Conservation (phyloP, 1,139 yeast species). For the Blastobotrys indianensis region DNA sequence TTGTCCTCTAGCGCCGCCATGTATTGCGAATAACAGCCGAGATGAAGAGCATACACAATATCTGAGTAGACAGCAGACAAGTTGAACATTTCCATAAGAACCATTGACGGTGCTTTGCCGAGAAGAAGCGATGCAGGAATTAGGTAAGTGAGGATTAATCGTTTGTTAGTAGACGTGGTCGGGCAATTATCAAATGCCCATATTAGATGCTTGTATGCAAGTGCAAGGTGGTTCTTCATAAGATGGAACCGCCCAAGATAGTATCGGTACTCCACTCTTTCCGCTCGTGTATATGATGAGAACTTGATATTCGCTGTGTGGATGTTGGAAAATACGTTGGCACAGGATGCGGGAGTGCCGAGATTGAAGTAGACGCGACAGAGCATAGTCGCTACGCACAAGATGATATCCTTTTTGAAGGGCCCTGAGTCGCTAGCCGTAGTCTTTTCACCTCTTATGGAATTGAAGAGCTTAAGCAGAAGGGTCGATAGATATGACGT, state of each 20-base stretch:
- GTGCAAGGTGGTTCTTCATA: slow-evolving; percentile 51
- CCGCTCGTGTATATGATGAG: slow-evolving; percentile 42
- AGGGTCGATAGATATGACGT: slow-evolving; percentile 48
- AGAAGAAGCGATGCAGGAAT: slow-evolving; percentile 44
- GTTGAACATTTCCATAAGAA: slow-evolving; percentile 22
- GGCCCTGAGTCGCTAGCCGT: slow-evolving; percentile 36
- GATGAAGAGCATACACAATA: slow-evolving; percentile 24
- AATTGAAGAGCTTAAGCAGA: slow-evolving; percentile 56
- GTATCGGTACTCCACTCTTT: slow-evolving; percentile 61
- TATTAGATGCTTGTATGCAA: slow-evolving; percentile 51
- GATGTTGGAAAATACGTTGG: slow-evolving; percentile 70
- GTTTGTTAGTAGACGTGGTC: slow-evolving; percentile 32
- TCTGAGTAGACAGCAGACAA: slow-evolving; percentile 28
- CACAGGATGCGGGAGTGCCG: slow-evolving; percentile 61
- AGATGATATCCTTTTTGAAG: slow-evolving; percentile 46
- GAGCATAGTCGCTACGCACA: slow-evolving; percentile 51
- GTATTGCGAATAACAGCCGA: slow-evolving; percentile 27
- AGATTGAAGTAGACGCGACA: slow-evolving; percentile 60
- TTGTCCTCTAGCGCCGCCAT: slow-evolving; percentile 24
- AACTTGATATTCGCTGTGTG: slow-evolving; percentile 52
- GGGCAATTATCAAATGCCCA: slow-evolving; percentile 57
- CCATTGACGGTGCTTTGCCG: slow-evolving; percentile 32
- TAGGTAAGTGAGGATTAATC: slow-evolving; percentile 45
- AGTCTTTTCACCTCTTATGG: slow-evolving; percentile 52
- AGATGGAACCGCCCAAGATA: slow-evolving; percentile 62